Conservation (phyloP, 208 protist genomes). For the Leptomonas pyrrhocoris region DNA sequence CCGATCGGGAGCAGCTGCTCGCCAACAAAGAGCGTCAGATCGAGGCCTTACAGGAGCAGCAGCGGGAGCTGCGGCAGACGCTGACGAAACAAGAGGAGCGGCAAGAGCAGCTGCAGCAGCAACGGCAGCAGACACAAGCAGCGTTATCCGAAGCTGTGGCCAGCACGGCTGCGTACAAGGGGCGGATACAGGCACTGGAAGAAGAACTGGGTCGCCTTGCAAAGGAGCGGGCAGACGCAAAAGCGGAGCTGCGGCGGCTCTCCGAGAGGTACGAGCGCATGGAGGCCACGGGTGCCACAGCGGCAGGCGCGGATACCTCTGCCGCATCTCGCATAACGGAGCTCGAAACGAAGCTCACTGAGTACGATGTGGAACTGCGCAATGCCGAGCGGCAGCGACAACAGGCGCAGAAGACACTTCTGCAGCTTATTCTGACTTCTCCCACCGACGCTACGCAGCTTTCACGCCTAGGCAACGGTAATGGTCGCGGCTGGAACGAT, state of each 20-base stretch:
- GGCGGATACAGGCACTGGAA: slow-evolving; percentile 29
- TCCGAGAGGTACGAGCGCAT: background rate
- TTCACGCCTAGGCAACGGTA: too few species aligned
- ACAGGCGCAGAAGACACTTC: slow-evolving; percentile 1
- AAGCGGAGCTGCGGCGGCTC: slow-evolving; percentile 12
- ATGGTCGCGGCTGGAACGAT: background rate
- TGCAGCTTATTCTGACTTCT: slow-evolving; percentile 4
- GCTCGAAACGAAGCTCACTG: slow-evolving; percentile 15
- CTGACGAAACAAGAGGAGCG: background rate
- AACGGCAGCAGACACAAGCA: slow-evolving; percentile 16
- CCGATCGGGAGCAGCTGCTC: slow-evolving; percentile 19
- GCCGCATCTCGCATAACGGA: slow-evolving; percentile 13
- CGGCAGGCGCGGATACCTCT: background rate
- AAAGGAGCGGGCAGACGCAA: slow-evolving; percentile 19
- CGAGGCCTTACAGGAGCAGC: slow-evolving; percentile 2
- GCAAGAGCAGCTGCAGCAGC: slow-evolving; percentile 7
- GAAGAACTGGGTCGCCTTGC: slow-evolving; percentile 28
- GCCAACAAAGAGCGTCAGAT: slow-evolving; percentile 14
- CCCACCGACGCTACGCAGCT: background rate
- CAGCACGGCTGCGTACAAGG: slow-evolving; percentile 12
- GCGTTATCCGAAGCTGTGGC: slow-evolving; percentile 27
- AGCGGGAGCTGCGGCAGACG: slow-evolving; percentile 3
- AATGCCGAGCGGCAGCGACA: slow-evolving; percentile 15
- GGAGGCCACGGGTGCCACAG: background rate
- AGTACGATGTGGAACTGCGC: slow-evolving; percentile 18